A percentile compares a stretch with the other conserved stretches of the same genome.
phyloP scores from a whole-genome alignment of 345 rosid genomes.

The Sisymbrium irio region DNA sequence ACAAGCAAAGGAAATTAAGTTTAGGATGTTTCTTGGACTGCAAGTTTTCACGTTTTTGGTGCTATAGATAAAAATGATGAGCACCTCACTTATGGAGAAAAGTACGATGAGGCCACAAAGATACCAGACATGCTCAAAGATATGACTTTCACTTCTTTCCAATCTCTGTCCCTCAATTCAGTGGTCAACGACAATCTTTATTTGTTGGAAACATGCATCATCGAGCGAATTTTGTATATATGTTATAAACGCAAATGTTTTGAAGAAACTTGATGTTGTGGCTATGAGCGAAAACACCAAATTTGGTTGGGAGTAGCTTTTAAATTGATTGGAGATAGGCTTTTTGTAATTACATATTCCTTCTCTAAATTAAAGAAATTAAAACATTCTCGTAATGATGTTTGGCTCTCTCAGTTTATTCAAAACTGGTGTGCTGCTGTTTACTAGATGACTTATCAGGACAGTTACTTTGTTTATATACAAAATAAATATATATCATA shows the following conservation, averaged over 20 bases:
- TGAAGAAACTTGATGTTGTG: conserved; percentile 47
- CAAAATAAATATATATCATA: too few relatives aligned
- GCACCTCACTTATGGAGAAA: conserved; percentile 33
- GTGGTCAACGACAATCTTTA: conserved; percentile 38
- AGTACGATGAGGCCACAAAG: conserved; percentile 33
- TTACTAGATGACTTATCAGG: too few relatives aligned
- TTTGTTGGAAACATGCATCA: conserved; percentile 42
- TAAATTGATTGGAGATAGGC: conserved; percentile 29
- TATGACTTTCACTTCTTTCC: too few relatives aligned
- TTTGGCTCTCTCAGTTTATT: too few relatives aligned
- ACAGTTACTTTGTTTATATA: too few relatives aligned
- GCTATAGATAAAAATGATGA: conserved; percentile 45
- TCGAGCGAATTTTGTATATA: conserved; percentile 55
- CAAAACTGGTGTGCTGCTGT: too few relatives aligned
- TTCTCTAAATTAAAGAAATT: too few relatives aligned
- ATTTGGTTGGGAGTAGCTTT: conserved; percentile 67
- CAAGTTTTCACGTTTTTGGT: conserved; percentile 64
- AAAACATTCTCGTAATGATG: too few relatives aligned
- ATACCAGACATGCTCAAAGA: conserved; percentile 46
- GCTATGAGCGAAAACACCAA: conserved; percentile 49
- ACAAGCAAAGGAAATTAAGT: conserved; percentile 42
- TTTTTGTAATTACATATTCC: conserved; percentile 31
- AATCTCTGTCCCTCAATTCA: too few relatives aligned
- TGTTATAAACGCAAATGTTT: conserved; percentile 42
- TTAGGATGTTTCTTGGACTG: conserved; percentile 59